Evolutionary conservation across 805 yeast genomes (phyloP).

Genomic region (Monosporozyma unispora): DNA sequence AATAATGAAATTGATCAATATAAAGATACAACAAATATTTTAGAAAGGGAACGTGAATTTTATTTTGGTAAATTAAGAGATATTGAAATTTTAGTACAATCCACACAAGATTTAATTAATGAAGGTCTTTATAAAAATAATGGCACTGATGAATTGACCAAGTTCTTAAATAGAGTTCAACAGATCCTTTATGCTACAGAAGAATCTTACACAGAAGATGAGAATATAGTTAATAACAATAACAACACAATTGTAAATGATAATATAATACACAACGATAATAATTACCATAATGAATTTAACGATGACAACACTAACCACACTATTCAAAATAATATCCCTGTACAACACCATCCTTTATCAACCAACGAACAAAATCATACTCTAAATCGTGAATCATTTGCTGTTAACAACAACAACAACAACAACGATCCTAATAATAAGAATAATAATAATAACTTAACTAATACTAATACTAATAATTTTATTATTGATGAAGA

Average conservation of each 20-base stretch:
- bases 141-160: constrained; percentile 29
- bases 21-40: constrained; percentile 49
- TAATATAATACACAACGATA: background rate
- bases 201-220: constrained; percentile 68
- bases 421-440: background rate
- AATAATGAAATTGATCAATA: constrained; percentile 46
- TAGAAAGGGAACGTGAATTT: constrained; percentile 79
- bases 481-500: constrained; percentile 30
- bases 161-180: constrained; percentile 53
- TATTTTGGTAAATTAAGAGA: constrained; percentile 85
- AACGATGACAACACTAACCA: background rate
- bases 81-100: constrained; percentile 72
- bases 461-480: constrained; percentile 10
- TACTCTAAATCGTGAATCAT: constrained; percentile 3
- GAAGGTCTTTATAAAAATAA: constrained; percentile 31
- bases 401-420: constrained; percentile 19
- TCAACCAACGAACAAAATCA: background rate
- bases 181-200: constrained; percentile 71
- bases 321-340: background rate
- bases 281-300: constrained; percentile 1
- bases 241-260: constrained; percentile 1
- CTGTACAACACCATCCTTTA: background rate
- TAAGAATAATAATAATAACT: background rate
- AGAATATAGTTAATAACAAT: constrained; percentile 16
- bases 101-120: constrained; percentile 45